Evolutionary conservation across 2,329 filamentous ascomycete genomes (phyloP), one percentile per base, ranked within the genome.

Genomic region (Zasmidium citrigriseum): DNA sequence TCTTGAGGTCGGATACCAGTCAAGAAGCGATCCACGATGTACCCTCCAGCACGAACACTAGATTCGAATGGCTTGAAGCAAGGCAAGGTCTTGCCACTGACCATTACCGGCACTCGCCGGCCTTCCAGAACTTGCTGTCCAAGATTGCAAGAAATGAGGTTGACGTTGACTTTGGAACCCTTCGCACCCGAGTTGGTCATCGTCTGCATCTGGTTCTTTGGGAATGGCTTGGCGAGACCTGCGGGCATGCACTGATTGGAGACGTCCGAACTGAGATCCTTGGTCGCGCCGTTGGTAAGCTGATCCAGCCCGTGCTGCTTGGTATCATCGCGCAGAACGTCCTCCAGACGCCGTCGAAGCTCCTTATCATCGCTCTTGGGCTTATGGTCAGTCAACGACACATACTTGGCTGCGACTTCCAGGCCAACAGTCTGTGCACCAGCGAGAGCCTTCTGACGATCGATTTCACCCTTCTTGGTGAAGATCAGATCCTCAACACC

Each of bases 141-240:
- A 44, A 99, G 83, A 72, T 99, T 97, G 76, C 93, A 98, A 23
- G 93, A 98, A 74, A 99, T 99, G 60, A 97, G 86, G 70, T 96
- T 97, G 52, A 95, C 95, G 73, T 99, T 99, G 76, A 99, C 95
- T 68, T 85, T 81, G 55, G 86, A 89, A 72, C 95, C 95, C 78
- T 99, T 99, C 52, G 95, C 95, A 74, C 95, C 95, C 57, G 95
- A 97, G 14, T 89, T 89, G 21, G 95, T 99, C 95, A 99, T 99
- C 64, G 90, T 87, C 80, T 99, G 95, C 93, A 99, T 99, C 77
- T 98, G 93, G 71, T 99, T 99, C 71, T 89, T 89, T 1, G 95
- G 95, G 76, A 99, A 99, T 7, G 89, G 86, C 77, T 98, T 99
- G 69, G 90, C 87, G 24, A 99, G 84, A 45, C 90, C 91, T 20